Percentiles rank a stretch among this genome's conserved stretches.
Evolutionary conservation across 148 eudicot species (phyloP).

Genomic region (Linanthus parryae): DNA sequence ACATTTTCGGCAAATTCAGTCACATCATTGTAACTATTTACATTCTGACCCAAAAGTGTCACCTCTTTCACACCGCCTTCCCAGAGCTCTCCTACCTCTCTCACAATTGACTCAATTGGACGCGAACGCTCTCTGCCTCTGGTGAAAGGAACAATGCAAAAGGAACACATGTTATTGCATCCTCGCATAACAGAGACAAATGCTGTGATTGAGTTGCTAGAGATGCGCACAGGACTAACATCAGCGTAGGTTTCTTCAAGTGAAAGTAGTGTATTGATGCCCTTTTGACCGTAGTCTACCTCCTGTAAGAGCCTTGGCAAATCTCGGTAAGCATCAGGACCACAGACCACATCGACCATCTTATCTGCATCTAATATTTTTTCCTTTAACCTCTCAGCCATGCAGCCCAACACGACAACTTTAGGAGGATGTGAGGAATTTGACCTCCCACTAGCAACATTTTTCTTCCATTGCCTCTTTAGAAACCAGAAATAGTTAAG

Average conservation of each 20-base stretch:
- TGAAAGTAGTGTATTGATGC: constrained; percentile 93
- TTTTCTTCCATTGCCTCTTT: constrained; percentile 89
- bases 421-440: constrained; percentile 81
- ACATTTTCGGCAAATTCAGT: too few species aligned
- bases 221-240: constrained; percentile 82
- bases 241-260: constrained; percentile 99
- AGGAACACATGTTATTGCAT: constrained; percentile 98
- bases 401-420: constrained; percentile 95
- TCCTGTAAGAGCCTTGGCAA: constrained; percentile 86
- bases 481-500: constrained; percentile 98
- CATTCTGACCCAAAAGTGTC: constrained; percentile 93
- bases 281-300: constrained; percentile 93
- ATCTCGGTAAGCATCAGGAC: constrained; percentile 96
- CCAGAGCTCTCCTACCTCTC: constrained; percentile 89
- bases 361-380: constrained; percentile 97
- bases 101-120: constrained; percentile 85
- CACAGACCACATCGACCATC: constrained; percentile 99
- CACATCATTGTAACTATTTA: constrained; percentile 92
- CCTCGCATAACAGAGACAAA: constrained; percentile 98
- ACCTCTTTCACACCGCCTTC: constrained; percentile 93
- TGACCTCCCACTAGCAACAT: constrained; percentile 78
- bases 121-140: constrained; percentile 99
- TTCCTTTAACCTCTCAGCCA: constrained; percentile 97
- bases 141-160: constrained; percentile 98
- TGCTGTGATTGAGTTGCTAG: constrained; percentile 70